Conservation (phyloP, 345 rosid genomes). For the Melaleuca alternifolia region DNA sequence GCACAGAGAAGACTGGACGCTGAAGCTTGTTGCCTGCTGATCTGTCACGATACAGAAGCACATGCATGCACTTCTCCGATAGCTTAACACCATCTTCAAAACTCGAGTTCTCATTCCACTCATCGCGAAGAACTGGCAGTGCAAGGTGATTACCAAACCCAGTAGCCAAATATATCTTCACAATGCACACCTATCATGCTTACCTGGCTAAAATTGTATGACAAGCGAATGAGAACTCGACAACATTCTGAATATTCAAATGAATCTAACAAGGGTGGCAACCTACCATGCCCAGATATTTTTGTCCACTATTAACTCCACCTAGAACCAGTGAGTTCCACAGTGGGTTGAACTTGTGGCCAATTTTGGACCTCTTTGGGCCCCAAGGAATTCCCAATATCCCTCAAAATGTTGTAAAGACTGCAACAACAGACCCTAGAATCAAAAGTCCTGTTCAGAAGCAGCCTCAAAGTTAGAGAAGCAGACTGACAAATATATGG, state of each 20-base stretch:
- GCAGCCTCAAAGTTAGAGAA: background rate
- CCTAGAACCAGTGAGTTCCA: slow-evolving; percentile 98
- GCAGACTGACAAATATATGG: background rate
- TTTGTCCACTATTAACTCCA: slow-evolving; percentile 85
- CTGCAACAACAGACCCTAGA: slow-evolving; percentile 27
- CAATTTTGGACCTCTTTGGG: slow-evolving; percentile 76
- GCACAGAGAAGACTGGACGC: slow-evolving; percentile 19
- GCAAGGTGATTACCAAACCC: slow-evolving; percentile 98
- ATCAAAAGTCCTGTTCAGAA: background rate
- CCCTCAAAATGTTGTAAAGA: slow-evolving; percentile 94
- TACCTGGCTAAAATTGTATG: slow-evolving; percentile 33
- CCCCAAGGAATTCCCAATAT: slow-evolving; percentile 94
- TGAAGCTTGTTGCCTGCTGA: slow-evolving; percentile 91
- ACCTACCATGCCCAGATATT: slow-evolving; percentile 79
- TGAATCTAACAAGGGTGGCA: background rate
- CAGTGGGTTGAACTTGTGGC: slow-evolving; percentile 73
- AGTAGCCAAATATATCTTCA: slow-evolving; percentile 88
- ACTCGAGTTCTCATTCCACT: slow-evolving; percentile 75
- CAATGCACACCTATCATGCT: slow-evolving; percentile 81
- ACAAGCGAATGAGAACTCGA: background rate
- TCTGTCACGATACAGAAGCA: slow-evolving; percentile 85
- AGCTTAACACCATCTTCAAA: slow-evolving; percentile 83
- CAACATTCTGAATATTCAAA: background rate
- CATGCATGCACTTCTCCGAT: slow-evolving; percentile 93
- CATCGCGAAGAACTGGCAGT: slow-evolving; percentile 81